These are phyloP conservation scores for Geopyxis carbonaria DNA, from an alignment of 495 filamentous ascomycete genomes.

Conservation along the genomic window DNA sequence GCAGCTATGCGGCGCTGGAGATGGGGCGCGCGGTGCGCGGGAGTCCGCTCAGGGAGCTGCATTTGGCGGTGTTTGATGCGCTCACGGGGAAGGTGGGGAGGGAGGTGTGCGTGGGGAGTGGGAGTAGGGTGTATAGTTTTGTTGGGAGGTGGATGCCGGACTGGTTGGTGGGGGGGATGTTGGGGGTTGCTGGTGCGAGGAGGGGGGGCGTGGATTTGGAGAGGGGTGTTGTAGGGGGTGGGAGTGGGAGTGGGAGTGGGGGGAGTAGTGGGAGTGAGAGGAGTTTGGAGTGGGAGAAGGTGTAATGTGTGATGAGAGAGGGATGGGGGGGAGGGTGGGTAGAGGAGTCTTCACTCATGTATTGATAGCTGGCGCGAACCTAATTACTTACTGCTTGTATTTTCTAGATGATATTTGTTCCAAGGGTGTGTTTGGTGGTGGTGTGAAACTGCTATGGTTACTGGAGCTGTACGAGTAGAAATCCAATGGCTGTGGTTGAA, in stretches of 20 bases:
- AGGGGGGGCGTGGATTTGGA: slow-evolving; percentile 31
- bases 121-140: slow-evolving; percentile 64
- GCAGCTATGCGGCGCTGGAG: slow-evolving; percentile 38
- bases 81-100: slow-evolving; percentile 39
- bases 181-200: slow-evolving; percentile 59
- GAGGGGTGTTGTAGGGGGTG: slow-evolving; percentile 26
- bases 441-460: too few relatives aligned
- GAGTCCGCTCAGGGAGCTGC: slow-evolving; percentile 53
- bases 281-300: slow-evolving; percentile 2
- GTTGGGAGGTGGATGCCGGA: slow-evolving; percentile 71
- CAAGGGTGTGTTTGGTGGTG: too few relatives aligned
- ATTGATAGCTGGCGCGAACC: too few relatives aligned
- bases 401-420: too few relatives aligned
- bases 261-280: slow-evolving; percentile 17
- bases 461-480: too few relatives aligned
- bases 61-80: slow-evolving; percentile 77
- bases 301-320: too few relatives aligned
- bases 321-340: too few relatives aligned
- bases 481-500: too few relatives aligned
- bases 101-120: slow-evolving; percentile 60
- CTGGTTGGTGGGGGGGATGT: slow-evolving; percentile 71
- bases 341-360: too few relatives aligned
- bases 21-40: slow-evolving; percentile 37
- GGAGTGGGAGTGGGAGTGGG: slow-evolving; percentile 28
- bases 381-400: too few relatives aligned